phyloP scores from a whole-genome alignment of 345 rosid genomes.

The Eucalyptus pumila region DNA sequence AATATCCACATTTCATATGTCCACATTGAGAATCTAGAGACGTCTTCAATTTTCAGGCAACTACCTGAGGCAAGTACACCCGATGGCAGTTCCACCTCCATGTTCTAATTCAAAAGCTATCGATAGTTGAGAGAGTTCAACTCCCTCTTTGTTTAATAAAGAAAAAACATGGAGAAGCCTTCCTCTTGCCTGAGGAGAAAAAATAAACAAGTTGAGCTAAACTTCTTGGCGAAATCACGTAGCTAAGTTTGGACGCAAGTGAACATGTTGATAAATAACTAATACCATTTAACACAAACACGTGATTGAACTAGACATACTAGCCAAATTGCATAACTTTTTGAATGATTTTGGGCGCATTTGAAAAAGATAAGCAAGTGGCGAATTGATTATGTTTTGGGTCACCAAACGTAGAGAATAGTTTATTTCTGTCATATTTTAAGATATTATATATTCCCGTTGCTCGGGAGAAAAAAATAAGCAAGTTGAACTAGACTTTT shows the following conservation, averaged over 20 bases:
- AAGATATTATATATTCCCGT: too few relatives aligned
- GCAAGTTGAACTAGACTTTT: not conserved
- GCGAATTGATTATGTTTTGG: too few relatives aligned
- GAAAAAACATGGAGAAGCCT: not conserved
- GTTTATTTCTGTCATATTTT: not conserved
- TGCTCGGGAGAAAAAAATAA: too few relatives aligned
- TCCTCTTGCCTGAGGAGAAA: not conserved
- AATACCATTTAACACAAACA: not conserved
- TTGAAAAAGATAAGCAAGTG: not conserved
- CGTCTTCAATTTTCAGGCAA: not conserved
- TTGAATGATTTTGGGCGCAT: not conserved
- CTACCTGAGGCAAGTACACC: not conserved
- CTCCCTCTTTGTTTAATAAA: not conserved
- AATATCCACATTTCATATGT: not conserved
- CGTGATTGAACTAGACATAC: not conserved
- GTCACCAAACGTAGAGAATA: too few relatives aligned
- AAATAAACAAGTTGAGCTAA: too few relatives aligned
- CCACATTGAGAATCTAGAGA: not conserved
- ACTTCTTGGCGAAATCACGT: not conserved
- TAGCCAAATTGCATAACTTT: not conserved
- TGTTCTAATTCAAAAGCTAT: not conserved
- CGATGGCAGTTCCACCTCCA: not conserved
- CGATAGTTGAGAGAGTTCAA: not conserved
- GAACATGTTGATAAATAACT: not conserved
- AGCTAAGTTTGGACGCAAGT: not conserved